Conservation (phyloP, 2,329 filamentous ascomycete species). For the Phyllosticta citrichinensis region DNA sequence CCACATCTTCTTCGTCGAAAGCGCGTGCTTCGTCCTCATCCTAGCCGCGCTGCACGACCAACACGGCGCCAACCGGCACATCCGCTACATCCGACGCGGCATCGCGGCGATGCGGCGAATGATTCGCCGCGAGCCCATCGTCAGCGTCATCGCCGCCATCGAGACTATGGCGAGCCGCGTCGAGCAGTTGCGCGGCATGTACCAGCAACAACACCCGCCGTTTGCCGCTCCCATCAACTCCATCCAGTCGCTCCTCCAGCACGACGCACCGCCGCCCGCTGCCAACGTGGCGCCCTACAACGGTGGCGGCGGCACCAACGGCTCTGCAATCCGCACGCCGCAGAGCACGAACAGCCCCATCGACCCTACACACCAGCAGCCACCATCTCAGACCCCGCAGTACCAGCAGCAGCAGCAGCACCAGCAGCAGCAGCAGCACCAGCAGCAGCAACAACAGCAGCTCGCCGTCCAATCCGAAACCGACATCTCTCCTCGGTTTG, state of each 20-base stretch:
- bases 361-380: background rate
- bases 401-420: background rate
- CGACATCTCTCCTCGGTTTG: background rate
- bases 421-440: background rate
- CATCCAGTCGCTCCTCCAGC: background rate
- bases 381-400: background rate
- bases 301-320: background rate
- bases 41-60: conserved; percentile 5
- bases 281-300: background rate
- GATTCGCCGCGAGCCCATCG: background rate
- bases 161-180: conserved; percentile 4
- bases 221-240: background rate
- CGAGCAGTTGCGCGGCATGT: background rate
- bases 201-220: background rate
- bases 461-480: background rate
- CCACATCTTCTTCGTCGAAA: conserved; percentile 9
- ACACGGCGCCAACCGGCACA: conserved; percentile 1
- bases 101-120: conserved; percentile 4
- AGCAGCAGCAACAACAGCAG: background rate
- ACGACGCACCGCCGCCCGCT: background rate
- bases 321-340: background rate
- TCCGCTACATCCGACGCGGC: conserved; percentile 6
- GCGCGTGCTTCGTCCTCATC: conserved; percentile 8
- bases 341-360: background rate
- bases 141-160: conserved; percentile 7